Percentiles rank a stretch among this genome's conserved stretches.
Evolutionary conservation across 257 asterid species (phyloP).

Genomic region (Rehmannia glutinosa): DNA sequence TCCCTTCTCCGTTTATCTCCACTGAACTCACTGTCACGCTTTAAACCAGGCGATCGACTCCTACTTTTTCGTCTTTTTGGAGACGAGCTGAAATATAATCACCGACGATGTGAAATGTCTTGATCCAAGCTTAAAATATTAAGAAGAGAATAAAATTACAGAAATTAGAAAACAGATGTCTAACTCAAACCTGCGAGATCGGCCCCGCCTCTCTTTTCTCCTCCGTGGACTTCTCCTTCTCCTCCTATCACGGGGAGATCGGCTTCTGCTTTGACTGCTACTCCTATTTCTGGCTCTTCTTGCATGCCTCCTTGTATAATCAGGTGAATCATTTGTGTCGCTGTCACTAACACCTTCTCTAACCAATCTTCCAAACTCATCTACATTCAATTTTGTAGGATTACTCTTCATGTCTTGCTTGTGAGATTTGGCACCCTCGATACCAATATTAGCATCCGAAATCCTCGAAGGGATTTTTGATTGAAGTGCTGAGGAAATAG

Average conservation of each 20-base stretch:
- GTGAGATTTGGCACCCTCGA: slow-evolving; percentile 23
- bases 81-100: slow-evolving; percentile 54
- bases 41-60: slow-evolving; percentile 58
- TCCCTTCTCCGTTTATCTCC: slow-evolving; percentile 51
- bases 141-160: slow-evolving; percentile 1
- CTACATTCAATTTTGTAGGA: slow-evolving; percentile 44
- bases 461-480: slow-evolving; percentile 21
- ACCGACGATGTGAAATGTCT: slow-evolving; percentile 13
- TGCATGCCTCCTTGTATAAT: slow-evolving; percentile 36
- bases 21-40: slow-evolving; percentile 40
- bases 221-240: slow-evolving; percentile 70
- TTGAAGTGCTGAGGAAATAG: slow-evolving; percentile 10
- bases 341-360: slow-evolving; percentile 80
- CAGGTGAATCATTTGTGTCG: slow-evolving; percentile 63
- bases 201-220: slow-evolving; percentile 61
- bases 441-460: slow-evolving; percentile 15
- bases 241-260: slow-evolving; percentile 69
- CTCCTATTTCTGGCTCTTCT: slow-evolving; percentile 58
- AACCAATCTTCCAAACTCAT: slow-evolving; percentile 88
- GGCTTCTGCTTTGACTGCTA: slow-evolving; percentile 75
- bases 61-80: slow-evolving; percentile 72
- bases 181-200: slow-evolving; percentile 70
- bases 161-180: neutral
- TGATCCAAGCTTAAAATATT: neutral
- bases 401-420: slow-evolving; percentile 30